Base-by-base conservation (phyloP, 768 basidiomycete species). In the Neoboletus magnificus region DNA sequence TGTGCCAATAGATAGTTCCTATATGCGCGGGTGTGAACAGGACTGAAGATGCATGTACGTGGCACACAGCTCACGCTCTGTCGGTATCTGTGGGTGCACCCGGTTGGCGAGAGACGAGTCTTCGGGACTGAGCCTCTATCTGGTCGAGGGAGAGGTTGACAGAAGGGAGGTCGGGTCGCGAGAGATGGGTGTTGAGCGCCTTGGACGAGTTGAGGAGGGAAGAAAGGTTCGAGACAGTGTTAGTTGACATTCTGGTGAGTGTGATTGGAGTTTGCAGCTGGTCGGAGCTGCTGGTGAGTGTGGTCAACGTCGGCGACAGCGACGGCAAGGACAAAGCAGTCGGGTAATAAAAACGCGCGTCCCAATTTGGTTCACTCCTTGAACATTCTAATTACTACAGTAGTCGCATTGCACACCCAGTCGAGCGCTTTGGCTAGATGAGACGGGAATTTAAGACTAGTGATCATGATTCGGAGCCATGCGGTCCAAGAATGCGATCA, bases 1-100 rank as follows among this genome's bases (percentile, higher is more conserved):
- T 93, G 91, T 2, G 96, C 95, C 27, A 99, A 84, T 0, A 99
- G 79, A 70, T 94, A 97, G 67, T 91, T 93, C 9, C 92, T 93
- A 36, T 32, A 15, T 12, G 27, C 23, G 40, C 13, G 30, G 20
- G 48, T 23, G 51, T 61, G 42, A 64, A 50, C 22, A 57, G 15
- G 10, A 36, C 46, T 56, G 18, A 55, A 39, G 50, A 42, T 30
- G 42, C 18, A 52, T 16, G 60, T 39, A 47, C 25, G 54, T 39
- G 47, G 52, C 45, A 51, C 16, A 52, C 50, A 12, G 73, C 87
- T 57, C 71, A 89, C 90, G 86, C 89, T 78, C 86, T 82, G 66
- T 86, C 85, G 9, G 81, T 74, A 71, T 91, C 89, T 39, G 77
- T 78, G 1, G 87, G 77, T 20, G 81, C 71, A 29, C 78, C 81